Evolutionary conservation across 2,329 filamentous ascomycete genomes (phyloP), one percentile per base, ranked within the genome.

Genomic region (Xylaria sp.): DNA sequence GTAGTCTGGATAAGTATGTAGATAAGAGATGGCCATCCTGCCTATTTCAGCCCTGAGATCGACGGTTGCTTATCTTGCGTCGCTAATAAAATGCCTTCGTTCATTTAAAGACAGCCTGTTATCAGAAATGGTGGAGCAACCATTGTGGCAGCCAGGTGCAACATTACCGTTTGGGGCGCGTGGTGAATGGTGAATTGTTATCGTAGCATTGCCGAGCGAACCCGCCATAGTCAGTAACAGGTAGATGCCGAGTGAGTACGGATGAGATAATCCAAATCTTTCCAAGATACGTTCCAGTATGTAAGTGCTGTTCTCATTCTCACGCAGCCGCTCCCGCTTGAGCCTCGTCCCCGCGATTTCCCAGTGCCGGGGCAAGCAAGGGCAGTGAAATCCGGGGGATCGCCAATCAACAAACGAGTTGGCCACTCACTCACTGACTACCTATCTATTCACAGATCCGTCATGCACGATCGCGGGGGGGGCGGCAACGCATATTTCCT

Each of bases 1-100:
- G 39, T 13, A 41, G 12, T 37, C 34, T 37, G 34, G 15, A 2
- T 25, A 25, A 32, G 15, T 20, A 34, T 2, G 39, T 20, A 15
- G 15, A 18, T 12, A 18, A 20, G n/a, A 9, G 34, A 15, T 10
- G 32, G n/a, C 12, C n/a, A 7, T 51, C 32, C 50, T 20, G n/a
- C 46, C n/a, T 48, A 57, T 32, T 58, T 13, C 28, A 9, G 46
- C 6, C 18, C n/a, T 6, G 46, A 3, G 46, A 44, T 28, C 55
- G 34, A 48, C 44, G 23, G 23, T 41, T 59, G 10, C 41, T 46
- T 46, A 46, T 59, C 20, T 34, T 65, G 18, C 48, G n/a, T 41
- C 9, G 48, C 48, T 34, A 2, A 25, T 15, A 13, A 46, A 44
- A 18, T 7, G 41, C 1, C 15, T 18, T 46, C 6, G 7, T 46